Evolutionary conservation across 371 early-diverging fungal species (phyloP), one percentile per base, ranked within the genome.

Genomic region (Mucor lusitanicus): DNA sequence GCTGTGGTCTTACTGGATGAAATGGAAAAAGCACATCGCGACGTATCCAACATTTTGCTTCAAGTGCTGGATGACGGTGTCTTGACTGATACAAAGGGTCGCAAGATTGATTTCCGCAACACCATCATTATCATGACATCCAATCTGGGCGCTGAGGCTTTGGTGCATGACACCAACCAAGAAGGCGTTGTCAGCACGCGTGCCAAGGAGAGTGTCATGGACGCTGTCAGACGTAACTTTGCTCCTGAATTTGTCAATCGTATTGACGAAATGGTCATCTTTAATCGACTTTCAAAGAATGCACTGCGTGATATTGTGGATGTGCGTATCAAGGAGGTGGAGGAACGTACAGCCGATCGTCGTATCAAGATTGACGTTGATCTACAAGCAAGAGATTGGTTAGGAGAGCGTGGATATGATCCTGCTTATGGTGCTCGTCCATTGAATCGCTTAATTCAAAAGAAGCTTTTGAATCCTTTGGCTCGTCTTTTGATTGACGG

Each of bases 1-100:
- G 92, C 93, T 15, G 93, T 97, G n/a, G 81, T 97, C 4, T 77
- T 97, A 13, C 83, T 97, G 59, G 98, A 97, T 80, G 98, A 97
- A 79, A 89, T 97, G 65, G 97, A 97, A 74, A 92, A 96, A 75
- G 97, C 96, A 7, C 95, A 97, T 65, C 84, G 86, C 32, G 90
- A 88, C 68, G 84, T 94, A 19, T 79, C 90, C 33, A 93, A 94
- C 61, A 70, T 94, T 37, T 73, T 94, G 9, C 83, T 94, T 6
- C 93, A 94, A 71, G 89, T 98, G 2, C 87, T 97, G 7, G 98
- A 97, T 75, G 96, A 97, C 64, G 97, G 97, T 66, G 82, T 91
- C 12, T 77, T 97, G 37, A 94, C 94, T 1, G 96, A 96, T 75
- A 87, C 79, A 63, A 90, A 95, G 71, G 95, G 98, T 37, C 80